Percentiles rank a stretch among this genome's conserved stretches.
phyloP scores from a whole-genome alignment of 352 stramenopile genomes.

The Pythium monospermum region DNA sequence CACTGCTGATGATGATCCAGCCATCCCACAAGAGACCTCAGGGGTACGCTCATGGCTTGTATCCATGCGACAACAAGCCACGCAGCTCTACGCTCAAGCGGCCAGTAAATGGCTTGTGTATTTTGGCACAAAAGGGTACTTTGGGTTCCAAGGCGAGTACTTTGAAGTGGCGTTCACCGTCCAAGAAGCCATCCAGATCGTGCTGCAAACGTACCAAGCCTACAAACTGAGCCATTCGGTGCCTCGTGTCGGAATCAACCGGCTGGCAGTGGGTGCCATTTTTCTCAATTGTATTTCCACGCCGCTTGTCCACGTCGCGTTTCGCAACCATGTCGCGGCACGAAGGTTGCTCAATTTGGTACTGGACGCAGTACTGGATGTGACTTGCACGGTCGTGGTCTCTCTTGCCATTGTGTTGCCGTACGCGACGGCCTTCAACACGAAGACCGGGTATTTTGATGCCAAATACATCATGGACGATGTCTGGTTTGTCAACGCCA shows the following conservation, averaged over 20 bases:
- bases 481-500: too few relatives aligned
- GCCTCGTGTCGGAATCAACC: constrained; percentile 8
- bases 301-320: background rate
- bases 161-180: constrained; percentile 8
- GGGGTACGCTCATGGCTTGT: too few relatives aligned
- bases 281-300: constrained; percentile 5
- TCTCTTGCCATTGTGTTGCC: constrained; percentile 9
- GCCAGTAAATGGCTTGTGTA: too few relatives aligned
- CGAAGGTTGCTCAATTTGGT: constrained; percentile 3
- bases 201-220: constrained; percentile 4
- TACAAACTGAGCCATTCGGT: constrained; percentile 3
- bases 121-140: too few relatives aligned
- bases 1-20: too few relatives aligned
- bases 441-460: background rate
- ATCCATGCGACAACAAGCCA: too few relatives aligned
- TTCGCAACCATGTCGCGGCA: background rate
- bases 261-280: constrained; percentile 5
- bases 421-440: constrained; percentile 4
- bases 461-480: too few relatives aligned
- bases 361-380: constrained; percentile 7
- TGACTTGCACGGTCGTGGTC: constrained; percentile 11
- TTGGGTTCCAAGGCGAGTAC: constrained; percentile 4
- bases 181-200: constrained; percentile 10
- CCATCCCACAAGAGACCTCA: too few relatives aligned
- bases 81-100: too few relatives aligned